Conservation (phyloP, 2,329 filamentous ascomycete species). For the Cryphonectria carpinicola region DNA sequence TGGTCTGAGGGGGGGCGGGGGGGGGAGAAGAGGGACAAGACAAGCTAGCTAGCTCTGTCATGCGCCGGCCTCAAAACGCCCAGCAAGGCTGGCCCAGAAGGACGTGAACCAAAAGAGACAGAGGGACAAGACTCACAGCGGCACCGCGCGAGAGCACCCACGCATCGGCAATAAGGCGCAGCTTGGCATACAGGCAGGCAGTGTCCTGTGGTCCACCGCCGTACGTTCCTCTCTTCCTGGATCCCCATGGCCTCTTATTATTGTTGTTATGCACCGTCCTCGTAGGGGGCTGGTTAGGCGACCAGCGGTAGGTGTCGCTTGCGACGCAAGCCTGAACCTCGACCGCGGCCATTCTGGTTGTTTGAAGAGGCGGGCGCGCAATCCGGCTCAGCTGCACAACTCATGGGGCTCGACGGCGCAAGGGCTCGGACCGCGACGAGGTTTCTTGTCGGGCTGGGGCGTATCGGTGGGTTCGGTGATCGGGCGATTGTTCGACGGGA, state of each 20-base stretch:
- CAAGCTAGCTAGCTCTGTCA: constrained; percentile 19
- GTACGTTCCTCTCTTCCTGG: constrained; percentile 33
- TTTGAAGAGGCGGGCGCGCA: constrained; percentile 44
- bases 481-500: not conserved
- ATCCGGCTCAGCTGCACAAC: constrained; percentile 46
- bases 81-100: constrained; percentile 4
- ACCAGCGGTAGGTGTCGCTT: constrained; percentile 44
- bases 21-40: not conserved
- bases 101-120: not conserved
- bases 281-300: constrained; percentile 38
- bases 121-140: constrained; percentile 37
- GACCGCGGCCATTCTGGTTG: constrained; percentile 59
- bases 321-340: constrained; percentile 49
- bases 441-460: not conserved
- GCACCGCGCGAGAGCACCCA: constrained; percentile 43
- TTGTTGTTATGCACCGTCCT: constrained; percentile 28
- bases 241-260: constrained; percentile 41
- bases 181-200: constrained; percentile 36
- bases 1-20: too few species aligned
- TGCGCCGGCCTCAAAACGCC: constrained; percentile 10
- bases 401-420: constrained; percentile 46
- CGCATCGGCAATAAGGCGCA: constrained; percentile 45
- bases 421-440: constrained; percentile 17
- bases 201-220: constrained; percentile 12
- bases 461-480: not conserved